Base-by-base conservation (phyloP, 495 filamentous ascomycete genomes). In the Aspergillus coremiiformis region DNA sequence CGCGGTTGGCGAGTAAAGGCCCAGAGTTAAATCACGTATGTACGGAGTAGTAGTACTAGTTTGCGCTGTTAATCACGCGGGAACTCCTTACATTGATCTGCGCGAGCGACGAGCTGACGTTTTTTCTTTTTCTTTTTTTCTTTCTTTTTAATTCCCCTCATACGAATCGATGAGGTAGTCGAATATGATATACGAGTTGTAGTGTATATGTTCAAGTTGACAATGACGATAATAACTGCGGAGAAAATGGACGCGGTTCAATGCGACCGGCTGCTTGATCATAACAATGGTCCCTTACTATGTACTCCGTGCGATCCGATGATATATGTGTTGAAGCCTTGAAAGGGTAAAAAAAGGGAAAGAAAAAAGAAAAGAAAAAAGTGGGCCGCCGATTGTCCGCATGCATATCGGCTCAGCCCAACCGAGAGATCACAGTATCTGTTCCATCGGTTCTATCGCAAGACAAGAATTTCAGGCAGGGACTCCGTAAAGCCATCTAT, bases 51-150 rank as follows among this genome's bases (percentile, higher is more conserved):
- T n/a, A 44, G 51, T 43, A 44, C 53, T 51, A 30, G 55, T 44
- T 45, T 56, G 48, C 54, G 47, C 49, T 68, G 67, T 63, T 66
- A 66, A 70, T 70, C 67, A 70, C 62, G 62, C 67, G 67, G 67
- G 66, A 68, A 62, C 57, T 63, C 54, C 54, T 57, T 56, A 60
- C 54, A 58, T 57, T 51, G 66, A 67, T 66, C 63, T 61, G 48
- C 58, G 49, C 24, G 29, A 20, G 39, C 15, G 22, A 45, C 22
- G 8, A 27, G 24, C 24, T 27, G 8, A 27, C 8, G 24, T 27
- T 27, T 27, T 8, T 27, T 27, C 24, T 27, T 27, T 27, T 27
- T 27, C 8, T 4, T 4, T 27, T 4, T 27, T 27, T 4, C 8
- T 27, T 8, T 4, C 8, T 4, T 35, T 35, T 35, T 10, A 12